A percentile compares a stretch with the other conserved stretches of the same genome.
Conservation (phyloP, 202 grass and related monocot genomes). For the Tripidium arundinaceum region DNA sequence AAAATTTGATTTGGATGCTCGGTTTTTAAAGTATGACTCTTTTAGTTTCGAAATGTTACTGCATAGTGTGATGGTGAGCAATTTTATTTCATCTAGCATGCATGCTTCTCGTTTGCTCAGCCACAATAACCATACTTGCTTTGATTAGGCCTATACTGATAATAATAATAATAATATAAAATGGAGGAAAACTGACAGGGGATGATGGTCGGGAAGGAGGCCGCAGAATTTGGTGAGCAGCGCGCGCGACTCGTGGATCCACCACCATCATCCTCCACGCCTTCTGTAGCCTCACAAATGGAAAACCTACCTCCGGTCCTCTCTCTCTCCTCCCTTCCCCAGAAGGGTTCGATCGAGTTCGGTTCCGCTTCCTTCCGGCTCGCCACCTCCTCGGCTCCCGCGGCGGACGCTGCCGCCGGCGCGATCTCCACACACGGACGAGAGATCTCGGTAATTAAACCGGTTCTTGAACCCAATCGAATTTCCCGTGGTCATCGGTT, state of each 20-base stretch:
- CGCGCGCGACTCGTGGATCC: constrained; percentile 14
- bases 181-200: too few species aligned
- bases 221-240: too few species aligned
- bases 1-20: too few species aligned
- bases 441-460: neutral
- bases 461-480: neutral
- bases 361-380: neutral
- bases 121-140: neutral
- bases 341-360: neutral
- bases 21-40: neutral
- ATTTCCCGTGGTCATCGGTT: neutral
- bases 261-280: neutral
- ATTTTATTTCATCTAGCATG: neutral
- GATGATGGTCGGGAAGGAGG: too few species aligned
- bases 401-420: neutral
- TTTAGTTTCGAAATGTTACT: neutral
- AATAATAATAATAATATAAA: too few species aligned
- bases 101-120: neutral
- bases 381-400: neutral
- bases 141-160: too few species aligned
- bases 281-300: neutral
- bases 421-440: neutral
- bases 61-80: neutral
- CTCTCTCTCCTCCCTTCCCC: neutral
- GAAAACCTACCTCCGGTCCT: neutral